phyloP scores from a whole-genome alignment of 2,329 filamentous ascomycete genomes.

The Alternaria sp. region DNA sequence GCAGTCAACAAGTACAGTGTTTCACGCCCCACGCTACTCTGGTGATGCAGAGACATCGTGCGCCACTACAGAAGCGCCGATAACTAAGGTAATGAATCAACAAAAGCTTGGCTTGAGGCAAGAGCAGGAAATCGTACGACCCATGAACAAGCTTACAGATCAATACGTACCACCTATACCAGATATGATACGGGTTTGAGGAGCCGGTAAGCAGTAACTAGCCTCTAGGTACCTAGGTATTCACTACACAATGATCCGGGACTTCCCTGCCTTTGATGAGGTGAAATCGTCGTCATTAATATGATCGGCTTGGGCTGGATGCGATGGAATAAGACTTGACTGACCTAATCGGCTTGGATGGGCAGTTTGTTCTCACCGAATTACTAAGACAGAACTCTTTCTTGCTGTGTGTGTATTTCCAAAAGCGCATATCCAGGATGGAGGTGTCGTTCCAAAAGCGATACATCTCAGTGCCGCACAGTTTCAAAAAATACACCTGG shows the following conservation, averaged over 20 bases:
- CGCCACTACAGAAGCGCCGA: neutral
- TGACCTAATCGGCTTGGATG: neutral
- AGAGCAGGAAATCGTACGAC: neutral
- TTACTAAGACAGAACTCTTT: no score
- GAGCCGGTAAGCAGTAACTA: neutral
- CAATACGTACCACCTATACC: neutral
- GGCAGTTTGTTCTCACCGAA: neutral
- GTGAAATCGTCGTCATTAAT: neutral
- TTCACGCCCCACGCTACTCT: neutral
- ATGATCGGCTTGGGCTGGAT: neutral
- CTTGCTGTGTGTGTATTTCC: no score
- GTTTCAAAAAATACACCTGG: no score
- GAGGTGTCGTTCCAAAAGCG: no score
- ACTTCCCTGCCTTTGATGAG: neutral
- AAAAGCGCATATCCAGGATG: no score
- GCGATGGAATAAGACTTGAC: neutral
- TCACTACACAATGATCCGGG: neutral
- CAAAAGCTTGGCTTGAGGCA: neutral
- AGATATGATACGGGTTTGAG: neutral
- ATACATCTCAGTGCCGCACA: no score
- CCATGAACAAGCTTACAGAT: neutral
- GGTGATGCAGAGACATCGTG: neutral
- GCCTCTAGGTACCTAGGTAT: neutral
- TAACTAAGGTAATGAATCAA: neutral
- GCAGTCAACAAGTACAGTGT: neutral